Evolutionary conservation across 1,139 yeast species (phyloP), one percentile per base, ranked within the genome.

Genomic region (Geotrichum restrictum): DNA sequence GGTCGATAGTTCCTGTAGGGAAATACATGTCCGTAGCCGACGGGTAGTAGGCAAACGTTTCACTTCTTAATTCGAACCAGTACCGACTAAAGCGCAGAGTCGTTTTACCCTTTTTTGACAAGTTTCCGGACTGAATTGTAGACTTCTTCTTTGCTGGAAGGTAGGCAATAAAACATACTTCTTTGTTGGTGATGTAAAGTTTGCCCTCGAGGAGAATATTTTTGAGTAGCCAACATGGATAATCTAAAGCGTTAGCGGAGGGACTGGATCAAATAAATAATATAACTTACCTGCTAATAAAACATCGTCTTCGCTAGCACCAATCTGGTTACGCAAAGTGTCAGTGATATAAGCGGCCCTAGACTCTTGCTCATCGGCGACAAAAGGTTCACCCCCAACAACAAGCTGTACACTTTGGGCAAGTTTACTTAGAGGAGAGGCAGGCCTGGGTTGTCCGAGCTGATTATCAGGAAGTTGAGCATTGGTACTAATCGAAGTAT

Each of bases 191-290:
- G 36, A 91, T 69, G 62, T 86, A 86, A 14, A 88, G 67, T 61
- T 86, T 91, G 1, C 98, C 98, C 66, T 89, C 97, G 31, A 89
- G 70, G 36, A 91, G 71, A 0, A 91, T 94, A 62, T 88, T 95
- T 57, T 83, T 79, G 52, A 88, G 74, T 40, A 91, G 71, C 96
- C 96, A 91, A 33, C 89, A 81, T 5, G 85, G 78, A 62, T 76
- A 85, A 58, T 83, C 69, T 55, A 47, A 10, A 16, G 11, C 19
- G 16, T 46, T 47, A 46, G 50, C 48, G 40, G 40, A 34, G 16
- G 13, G 21, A 14, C 5, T 18, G 1, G 36, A 19, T 27, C 14
- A 34, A 18, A 16, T n/a, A 14, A 19, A 36, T 7, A 29, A 31
- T 31, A 18, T 19, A 24, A 55, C 64, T 44, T 56, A 61, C 64